Conservation (phyloP, 257 asterid species). For the Solanum dulcamara region DNA sequence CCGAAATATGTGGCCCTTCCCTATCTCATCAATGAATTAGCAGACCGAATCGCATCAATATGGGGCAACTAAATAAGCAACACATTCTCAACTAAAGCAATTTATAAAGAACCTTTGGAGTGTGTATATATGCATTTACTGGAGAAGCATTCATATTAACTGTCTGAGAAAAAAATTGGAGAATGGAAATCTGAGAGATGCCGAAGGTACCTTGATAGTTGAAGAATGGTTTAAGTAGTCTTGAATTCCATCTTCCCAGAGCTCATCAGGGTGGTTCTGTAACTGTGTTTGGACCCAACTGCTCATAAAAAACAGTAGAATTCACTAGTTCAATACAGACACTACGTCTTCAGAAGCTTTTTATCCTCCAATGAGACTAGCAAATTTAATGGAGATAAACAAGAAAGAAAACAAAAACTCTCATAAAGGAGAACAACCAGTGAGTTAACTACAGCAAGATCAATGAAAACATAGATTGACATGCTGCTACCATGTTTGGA, state of each 20-base stretch:
- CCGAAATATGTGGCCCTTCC: background rate
- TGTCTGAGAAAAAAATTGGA: background rate
- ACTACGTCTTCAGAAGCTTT: background rate
- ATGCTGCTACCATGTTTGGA: background rate
- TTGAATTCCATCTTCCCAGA: constrained; percentile 92
- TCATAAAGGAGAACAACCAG: background rate
- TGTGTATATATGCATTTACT: background rate
- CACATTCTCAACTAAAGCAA: background rate
- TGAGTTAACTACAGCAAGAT: background rate
- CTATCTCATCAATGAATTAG: background rate
- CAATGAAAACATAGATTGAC: background rate
- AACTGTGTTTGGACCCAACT: constrained; percentile 91
- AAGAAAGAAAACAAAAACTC: background rate
- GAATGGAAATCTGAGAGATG: background rate
- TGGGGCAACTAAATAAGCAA: background rate
- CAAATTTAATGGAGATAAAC: background rate
- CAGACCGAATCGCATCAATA: background rate
- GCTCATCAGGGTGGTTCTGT: constrained; percentile 90
- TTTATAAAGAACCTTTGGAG: background rate
- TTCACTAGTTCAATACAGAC: background rate
- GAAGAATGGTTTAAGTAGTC: constrained; percentile 82
- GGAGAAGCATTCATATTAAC: background rate
- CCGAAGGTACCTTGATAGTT: constrained; percentile 49
- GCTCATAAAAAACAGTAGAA: constrained; percentile 9
- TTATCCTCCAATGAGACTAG: background rate